Evolutionary conservation across 371 early-diverging fungal species (phyloP).

Genomic region (Rhizopus delemar): DNA sequence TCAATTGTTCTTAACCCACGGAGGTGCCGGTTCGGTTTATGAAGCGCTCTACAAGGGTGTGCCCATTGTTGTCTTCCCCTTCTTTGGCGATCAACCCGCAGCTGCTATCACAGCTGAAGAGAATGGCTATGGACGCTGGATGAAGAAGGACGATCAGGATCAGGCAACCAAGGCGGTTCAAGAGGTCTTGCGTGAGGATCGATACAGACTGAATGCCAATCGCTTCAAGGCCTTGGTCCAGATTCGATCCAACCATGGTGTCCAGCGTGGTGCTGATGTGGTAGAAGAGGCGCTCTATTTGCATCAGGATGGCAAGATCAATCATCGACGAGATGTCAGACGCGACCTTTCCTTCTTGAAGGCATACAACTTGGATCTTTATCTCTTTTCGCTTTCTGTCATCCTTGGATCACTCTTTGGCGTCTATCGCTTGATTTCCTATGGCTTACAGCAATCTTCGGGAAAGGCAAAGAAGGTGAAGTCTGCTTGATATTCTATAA

Average conservation of each 20-base stretch:
- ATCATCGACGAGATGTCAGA: constrained; percentile 21
- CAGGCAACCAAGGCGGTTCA: background rate
- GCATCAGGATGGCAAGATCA: constrained; percentile 14
- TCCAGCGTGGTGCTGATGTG: constrained; percentile 24
- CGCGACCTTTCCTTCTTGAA: constrained; percentile 26
- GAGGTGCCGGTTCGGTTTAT: constrained; percentile 37
- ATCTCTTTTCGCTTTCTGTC: background rate
- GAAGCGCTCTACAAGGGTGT: constrained; percentile 38
- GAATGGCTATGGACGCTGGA: constrained; percentile 4
- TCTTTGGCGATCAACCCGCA: constrained; percentile 41
- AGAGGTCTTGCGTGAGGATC: constrained; percentile 5
- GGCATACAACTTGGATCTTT: constrained; percentile 31
- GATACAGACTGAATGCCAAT: constrained; percentile 11
- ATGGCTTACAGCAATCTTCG: no score
- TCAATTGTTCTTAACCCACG: constrained; percentile 36
- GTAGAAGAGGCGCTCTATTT: constrained; percentile 32
- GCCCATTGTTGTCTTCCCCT: constrained; percentile 35
- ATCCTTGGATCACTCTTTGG: no score
- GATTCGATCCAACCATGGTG: constrained; percentile 17
- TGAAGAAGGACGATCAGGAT: background rate
- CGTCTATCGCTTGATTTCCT: no score
- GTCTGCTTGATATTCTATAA: no score
- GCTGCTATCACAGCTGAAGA: constrained; percentile 12
- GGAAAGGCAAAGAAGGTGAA: no score
- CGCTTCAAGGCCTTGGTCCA: constrained; percentile 23